A percentile compares a stretch with the other conserved stretches of the same genome.
Evolutionary conservation across 805 yeast genomes (phyloP).

Genomic region (Blastobotrys chiropterorum): DNA sequence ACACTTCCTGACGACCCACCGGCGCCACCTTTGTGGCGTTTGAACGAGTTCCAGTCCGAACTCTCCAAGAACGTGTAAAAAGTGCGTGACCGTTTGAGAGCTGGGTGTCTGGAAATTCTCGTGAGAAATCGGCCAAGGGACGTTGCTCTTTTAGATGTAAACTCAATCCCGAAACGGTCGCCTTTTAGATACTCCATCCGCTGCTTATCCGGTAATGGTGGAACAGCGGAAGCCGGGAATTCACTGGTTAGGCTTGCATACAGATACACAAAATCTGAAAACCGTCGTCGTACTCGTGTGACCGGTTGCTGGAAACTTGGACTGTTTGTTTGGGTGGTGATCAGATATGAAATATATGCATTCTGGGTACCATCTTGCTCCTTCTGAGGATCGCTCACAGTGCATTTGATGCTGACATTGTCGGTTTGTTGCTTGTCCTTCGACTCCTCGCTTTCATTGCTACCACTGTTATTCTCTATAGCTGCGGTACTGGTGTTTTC

Average conservation of each 20-base stretch:
- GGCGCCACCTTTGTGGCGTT: conserved; percentile 16
- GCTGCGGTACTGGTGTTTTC: background rate
- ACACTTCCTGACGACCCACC: conserved; percentile 8
- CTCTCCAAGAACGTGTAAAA: conserved; percentile 68
- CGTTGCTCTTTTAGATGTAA: conserved; percentile 74
- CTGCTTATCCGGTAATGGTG: conserved; percentile 92
- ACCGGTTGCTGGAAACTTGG: conserved; percentile 45
- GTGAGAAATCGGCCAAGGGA: conserved; percentile 72
- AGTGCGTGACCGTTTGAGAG: conserved; percentile 59
- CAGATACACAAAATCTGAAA: conserved; percentile 77
- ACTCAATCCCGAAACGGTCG: conserved; percentile 79
- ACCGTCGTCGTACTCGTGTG: conserved; percentile 66
- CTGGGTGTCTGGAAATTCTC: conserved; percentile 69
- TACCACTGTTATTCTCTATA: background rate
- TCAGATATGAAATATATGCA: conserved; percentile 66
- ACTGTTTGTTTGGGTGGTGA: conserved; percentile 56
- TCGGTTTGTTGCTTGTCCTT: conserved; percentile 3
- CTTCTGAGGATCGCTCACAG: conserved; percentile 55
- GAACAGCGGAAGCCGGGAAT: conserved; percentile 78
- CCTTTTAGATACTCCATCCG: conserved; percentile 90
- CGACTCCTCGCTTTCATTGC: background rate
- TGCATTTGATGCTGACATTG: conserved; percentile 32
- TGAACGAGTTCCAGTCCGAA: conserved; percentile 66
- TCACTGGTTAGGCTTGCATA: conserved; percentile 71
- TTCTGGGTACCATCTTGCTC: conserved; percentile 66